Conservation (phyloP, 2,329 filamentous ascomycete species). For the Arthrobotrys megalospora region DNA sequence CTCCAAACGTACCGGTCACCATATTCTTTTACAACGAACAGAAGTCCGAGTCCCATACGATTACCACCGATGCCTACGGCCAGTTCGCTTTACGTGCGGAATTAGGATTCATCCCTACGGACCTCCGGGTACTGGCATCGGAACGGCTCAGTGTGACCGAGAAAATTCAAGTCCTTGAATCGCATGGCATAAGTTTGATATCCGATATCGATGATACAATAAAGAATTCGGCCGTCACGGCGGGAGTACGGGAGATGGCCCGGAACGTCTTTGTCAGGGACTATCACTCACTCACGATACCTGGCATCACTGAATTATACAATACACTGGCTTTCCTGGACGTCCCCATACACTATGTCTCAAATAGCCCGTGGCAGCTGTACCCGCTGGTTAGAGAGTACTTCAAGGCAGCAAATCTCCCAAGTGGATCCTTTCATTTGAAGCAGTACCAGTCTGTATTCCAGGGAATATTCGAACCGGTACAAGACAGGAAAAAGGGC, state of each 20-base stretch:
- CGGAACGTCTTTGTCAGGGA: constrained; percentile 95
- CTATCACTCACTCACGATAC: constrained; percentile 82
- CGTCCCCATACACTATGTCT: constrained; percentile 94
- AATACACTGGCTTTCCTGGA: constrained; percentile 81
- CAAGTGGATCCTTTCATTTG: constrained; percentile 89
- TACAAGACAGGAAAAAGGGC: constrained; percentile 92
- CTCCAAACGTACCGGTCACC: constrained; percentile 83
- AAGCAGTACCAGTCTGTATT: constrained; percentile 98
- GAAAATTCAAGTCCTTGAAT: constrained; percentile 81
- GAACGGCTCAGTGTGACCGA: constrained; percentile 87
- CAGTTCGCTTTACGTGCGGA: constrained; percentile 87
- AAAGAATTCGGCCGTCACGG: constrained; percentile 91
- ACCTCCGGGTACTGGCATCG: constrained; percentile 87
- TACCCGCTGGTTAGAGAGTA: constrained; percentile 87
- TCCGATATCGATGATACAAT: constrained; percentile 98
- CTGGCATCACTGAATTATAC: constrained; percentile 94
- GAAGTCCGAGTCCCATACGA: constrained; percentile 84
- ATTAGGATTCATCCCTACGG: constrained; percentile 89
- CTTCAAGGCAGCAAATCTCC: constrained; percentile 84
- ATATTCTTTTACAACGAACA: constrained; percentile 94
- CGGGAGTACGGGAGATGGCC: constrained; percentile 93
- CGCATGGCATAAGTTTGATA: constrained; percentile 87
- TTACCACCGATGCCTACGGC: constrained; percentile 87
- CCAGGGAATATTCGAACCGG: constrained; percentile 97
- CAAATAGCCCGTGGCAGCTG: constrained; percentile 99